Percentiles rank a stretch among this genome's conserved stretches.
Conservation (phyloP, 176 grass and related monocot species). For the Avena atlantica region DNA sequence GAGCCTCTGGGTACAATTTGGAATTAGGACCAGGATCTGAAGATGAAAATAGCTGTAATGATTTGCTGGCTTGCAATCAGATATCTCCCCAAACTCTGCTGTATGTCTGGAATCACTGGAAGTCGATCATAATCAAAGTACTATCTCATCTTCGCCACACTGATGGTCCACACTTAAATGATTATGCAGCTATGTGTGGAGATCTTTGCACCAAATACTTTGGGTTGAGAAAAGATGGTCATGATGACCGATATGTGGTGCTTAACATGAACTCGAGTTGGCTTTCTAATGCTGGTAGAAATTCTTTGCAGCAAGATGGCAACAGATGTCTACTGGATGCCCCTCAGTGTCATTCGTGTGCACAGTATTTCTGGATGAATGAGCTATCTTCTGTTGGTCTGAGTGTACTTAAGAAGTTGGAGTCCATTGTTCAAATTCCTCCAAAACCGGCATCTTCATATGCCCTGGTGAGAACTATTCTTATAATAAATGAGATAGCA, state of each 20-base stretch:
- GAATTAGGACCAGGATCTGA: conserved; percentile 38
- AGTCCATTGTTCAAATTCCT: conserved; percentile 45
- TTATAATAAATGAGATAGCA: conserved; percentile 48
- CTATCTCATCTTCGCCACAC: conserved; percentile 27
- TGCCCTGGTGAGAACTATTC: conserved; percentile 32
- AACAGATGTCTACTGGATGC: conserved; percentile 31
- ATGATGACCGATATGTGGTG: conserved; percentile 31
- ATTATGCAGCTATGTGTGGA: conserved; percentile 32
- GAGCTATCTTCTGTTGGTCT: conserved; percentile 69
- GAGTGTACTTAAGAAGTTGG: conserved; percentile 59
- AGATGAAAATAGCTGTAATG: conserved; percentile 25
- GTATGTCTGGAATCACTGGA: conserved; percentile 62
- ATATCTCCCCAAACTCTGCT: conserved; percentile 58
- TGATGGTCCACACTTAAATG: conserved; percentile 1
- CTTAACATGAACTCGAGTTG: conserved; percentile 66
- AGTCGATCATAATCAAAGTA: conserved; percentile 41
- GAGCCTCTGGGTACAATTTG: conserved; percentile 36
- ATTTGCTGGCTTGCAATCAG: conserved; percentile 44
- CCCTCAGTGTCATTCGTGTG: conserved; percentile 46
- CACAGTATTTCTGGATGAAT: conserved; percentile 52
- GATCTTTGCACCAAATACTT: conserved; percentile 72
- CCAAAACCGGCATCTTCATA: conserved; percentile 13
- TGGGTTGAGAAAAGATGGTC: conserved; percentile 56
- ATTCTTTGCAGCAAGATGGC: conserved; percentile 40
- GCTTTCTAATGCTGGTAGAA: conserved; percentile 45